Conservation (phyloP, 164 flowering plant genomes). For the Chimonanthus salicifolius region DNA sequence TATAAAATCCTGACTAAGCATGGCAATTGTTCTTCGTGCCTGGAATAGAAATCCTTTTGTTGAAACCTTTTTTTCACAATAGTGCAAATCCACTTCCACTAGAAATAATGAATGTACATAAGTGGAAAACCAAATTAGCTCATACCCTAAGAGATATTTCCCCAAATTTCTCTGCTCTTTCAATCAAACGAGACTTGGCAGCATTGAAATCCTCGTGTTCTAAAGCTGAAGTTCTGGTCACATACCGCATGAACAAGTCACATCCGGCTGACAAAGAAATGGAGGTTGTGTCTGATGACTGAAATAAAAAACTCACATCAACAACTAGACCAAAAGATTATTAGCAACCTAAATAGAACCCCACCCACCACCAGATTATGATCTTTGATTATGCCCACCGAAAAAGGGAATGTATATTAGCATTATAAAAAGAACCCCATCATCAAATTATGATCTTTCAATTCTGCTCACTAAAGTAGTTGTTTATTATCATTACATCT, state of each 20-base stretch:
- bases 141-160: slow-evolving; percentile 88
- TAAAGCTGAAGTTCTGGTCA: slow-evolving; percentile 89
- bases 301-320: slow-evolving; percentile 11
- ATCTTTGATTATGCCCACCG: background rate
- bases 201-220: slow-evolving; percentile 89
- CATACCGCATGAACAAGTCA: slow-evolving; percentile 93
- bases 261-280: slow-evolving; percentile 96
- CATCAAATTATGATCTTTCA: background rate
- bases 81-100: background rate
- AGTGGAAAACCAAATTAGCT: slow-evolving; percentile 6
- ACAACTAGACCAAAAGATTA: background rate
- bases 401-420: background rate
- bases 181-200: slow-evolving; percentile 89
- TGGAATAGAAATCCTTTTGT: slow-evolving; percentile 22
- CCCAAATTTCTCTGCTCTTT: slow-evolving; percentile 95
- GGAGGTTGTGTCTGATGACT: slow-evolving; percentile 95
- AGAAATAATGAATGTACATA: background rate
- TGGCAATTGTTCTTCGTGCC: slow-evolving; percentile 89
- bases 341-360: background rate
- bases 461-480: background rate
- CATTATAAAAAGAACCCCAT: background rate
- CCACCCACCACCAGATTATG: background rate
- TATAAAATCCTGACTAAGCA: slow-evolving; percentile 94
- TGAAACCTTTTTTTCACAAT: background rate
- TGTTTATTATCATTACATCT: background rate